phyloP scores from a whole-genome alignment of 768 basidiomycete genomes.

The Infundibulicybe gibba region DNA sequence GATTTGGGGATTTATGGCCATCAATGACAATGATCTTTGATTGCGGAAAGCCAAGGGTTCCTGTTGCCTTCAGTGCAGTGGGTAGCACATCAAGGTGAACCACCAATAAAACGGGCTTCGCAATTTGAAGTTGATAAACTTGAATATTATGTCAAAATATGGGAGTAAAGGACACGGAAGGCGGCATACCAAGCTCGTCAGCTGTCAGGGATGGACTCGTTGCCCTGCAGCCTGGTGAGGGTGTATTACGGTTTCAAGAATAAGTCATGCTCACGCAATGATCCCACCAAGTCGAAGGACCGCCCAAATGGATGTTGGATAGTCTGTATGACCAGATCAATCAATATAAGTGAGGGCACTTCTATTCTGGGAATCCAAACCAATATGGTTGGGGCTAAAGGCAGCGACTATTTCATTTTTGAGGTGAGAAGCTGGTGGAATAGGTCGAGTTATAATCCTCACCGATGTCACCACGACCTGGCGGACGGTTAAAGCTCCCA shows the following conservation, averaged over 20 bases:
- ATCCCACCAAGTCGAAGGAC: conserved; percentile 54
- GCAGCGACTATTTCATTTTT: conserved; percentile 39
- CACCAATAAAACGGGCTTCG: conserved; percentile 45
- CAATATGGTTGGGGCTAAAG: conserved; percentile 52
- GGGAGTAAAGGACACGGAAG: conserved; percentile 49
- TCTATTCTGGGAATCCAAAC: conserved; percentile 21
- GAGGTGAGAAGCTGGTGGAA: too few relatives aligned
- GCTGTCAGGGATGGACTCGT: conserved; percentile 59
- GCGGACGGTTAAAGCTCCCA: too few relatives aligned
- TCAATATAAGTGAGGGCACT: too few relatives aligned
- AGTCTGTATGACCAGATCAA: conserved; percentile 30
- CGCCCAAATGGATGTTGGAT: conserved; percentile 55
- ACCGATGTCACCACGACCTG: conserved; percentile 37
- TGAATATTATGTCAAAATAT: conserved; percentile 42
- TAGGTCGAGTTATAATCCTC: conserved; percentile 31
- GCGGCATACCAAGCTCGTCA: conserved; percentile 39
- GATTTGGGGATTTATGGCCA: neutral
- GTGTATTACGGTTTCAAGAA: conserved; percentile 1
- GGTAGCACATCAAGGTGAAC: conserved; percentile 39
- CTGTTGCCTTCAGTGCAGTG: conserved; percentile 43
- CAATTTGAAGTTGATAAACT: conserved; percentile 47
- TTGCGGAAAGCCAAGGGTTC: conserved; percentile 31
- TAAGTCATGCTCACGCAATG: conserved; percentile 40
- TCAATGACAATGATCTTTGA: conserved; percentile 41
- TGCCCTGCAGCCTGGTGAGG: conserved; percentile 35